Conservation (phyloP, 2,329 filamentous ascomycete species). For the Arachnopeziza araneosa region DNA sequence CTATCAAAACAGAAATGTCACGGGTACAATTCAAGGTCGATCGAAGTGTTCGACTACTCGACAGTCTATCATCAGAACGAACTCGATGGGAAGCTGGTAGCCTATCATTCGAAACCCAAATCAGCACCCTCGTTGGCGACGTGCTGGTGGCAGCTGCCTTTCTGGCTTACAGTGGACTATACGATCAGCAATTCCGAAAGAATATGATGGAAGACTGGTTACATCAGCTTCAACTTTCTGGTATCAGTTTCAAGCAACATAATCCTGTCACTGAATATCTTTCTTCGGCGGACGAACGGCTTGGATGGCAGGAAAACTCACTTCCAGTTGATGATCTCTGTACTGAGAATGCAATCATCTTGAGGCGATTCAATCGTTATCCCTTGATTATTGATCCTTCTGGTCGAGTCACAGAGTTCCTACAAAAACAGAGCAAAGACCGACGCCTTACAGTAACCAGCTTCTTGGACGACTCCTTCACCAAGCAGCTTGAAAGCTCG, state of each 20-base stretch:
- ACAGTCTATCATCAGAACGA: slow-evolving; percentile 91
- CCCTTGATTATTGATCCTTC: slow-evolving; percentile 98
- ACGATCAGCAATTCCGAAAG: slow-evolving; percentile 97
- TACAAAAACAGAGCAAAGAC: slow-evolving; percentile 91
- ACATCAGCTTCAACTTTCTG: slow-evolving; percentile 87
- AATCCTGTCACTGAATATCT: slow-evolving; percentile 96
- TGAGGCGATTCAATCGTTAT: slow-evolving; percentile 97
- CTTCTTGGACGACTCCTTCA: slow-evolving; percentile 96
- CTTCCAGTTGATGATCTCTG: slow-evolving; percentile 95
- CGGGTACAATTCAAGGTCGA: slow-evolving; percentile 98
- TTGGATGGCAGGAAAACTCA: slow-evolving; percentile 91
- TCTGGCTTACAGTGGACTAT: slow-evolving; percentile 92
- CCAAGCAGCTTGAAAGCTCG: slow-evolving; percentile 95
- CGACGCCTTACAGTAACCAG: slow-evolving; percentile 92
- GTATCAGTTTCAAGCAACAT: slow-evolving; percentile 85
- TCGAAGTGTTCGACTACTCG: slow-evolving; percentile 86
- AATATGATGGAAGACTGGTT: slow-evolving; percentile 98
- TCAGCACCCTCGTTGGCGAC: slow-evolving; percentile 91
- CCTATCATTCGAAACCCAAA: slow-evolving; percentile 97
- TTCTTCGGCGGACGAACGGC: slow-evolving; percentile 89
- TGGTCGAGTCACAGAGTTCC: slow-evolving; percentile 86
- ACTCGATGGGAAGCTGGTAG: slow-evolving; percentile 94
- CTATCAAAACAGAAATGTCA: slow-evolving; percentile 95
- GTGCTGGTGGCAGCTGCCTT: slow-evolving; percentile 95
- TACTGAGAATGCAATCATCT: slow-evolving; percentile 95